phyloP scores from a whole-genome alignment of 2,329 filamentous ascomycete species.

The Triangularia setosa region DNA sequence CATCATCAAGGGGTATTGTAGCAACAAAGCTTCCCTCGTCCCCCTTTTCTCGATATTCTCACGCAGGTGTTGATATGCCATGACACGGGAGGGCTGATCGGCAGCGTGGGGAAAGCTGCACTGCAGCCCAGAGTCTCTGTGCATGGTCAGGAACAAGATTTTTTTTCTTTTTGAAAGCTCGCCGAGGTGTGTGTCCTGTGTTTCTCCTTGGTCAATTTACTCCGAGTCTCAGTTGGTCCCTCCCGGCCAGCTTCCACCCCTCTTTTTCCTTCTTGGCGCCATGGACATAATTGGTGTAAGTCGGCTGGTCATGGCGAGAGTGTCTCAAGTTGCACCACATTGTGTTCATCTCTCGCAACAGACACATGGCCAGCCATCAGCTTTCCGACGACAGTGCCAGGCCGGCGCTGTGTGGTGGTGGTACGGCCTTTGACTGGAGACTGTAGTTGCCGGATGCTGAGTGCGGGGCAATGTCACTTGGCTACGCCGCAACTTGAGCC shows the following conservation, averaged over 20 bases:
- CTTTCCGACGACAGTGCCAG: not conserved
- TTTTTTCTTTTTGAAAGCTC: not conserved
- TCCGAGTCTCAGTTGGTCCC: not conserved
- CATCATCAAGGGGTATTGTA: not conserved
- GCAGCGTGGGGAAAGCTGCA: not conserved
- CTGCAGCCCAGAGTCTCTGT: not conserved
- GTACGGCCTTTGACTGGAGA: not conserved
- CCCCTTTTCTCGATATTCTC: not conserved
- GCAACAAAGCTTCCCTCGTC: not conserved
- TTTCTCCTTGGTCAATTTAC: not conserved
- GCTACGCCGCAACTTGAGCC: not conserved
- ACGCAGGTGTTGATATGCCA: not conserved
- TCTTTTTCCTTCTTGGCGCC: not conserved
- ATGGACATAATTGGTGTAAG: not conserved
- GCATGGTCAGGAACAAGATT: slow-evolving; percentile 1
- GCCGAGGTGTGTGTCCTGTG: not conserved
- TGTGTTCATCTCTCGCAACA: not conserved
- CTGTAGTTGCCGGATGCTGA: not conserved
- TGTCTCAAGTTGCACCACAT: not conserved
- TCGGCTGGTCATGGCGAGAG: not conserved
- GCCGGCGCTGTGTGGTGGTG: not conserved
- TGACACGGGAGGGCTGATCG: not conserved
- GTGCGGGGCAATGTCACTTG: not conserved
- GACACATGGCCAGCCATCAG: not conserved
- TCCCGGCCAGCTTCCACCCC: not conserved